Conservation (phyloP, 306 rosid genomes). For the Abrus precatorius region DNA sequence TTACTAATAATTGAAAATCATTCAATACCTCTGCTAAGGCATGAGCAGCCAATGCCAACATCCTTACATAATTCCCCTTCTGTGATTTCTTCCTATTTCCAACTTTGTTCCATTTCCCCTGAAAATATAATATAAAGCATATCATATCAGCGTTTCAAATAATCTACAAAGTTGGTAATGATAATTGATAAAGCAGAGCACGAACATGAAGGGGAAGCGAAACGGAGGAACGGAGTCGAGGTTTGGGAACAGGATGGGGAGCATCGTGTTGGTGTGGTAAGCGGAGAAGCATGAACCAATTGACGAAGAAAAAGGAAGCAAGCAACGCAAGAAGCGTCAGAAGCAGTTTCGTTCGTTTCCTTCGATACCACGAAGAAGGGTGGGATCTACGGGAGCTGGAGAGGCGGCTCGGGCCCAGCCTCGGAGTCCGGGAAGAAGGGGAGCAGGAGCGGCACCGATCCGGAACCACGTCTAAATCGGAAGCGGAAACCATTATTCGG, state of each 20-base stretch:
- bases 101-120: conserved; percentile 69
- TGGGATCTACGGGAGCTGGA: conserved; percentile 60
- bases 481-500: conserved; percentile 52
- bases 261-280: conserved; percentile 67
- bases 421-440: conserved; percentile 64
- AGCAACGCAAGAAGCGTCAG: conserved; percentile 62
- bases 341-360: conserved; percentile 68
- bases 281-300: conserved; percentile 77
- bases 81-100: conserved; percentile 62
- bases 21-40: conserved; percentile 91
- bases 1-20: not conserved
- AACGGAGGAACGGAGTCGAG: conserved; percentile 48
- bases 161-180: not conserved
- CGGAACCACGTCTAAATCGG: conserved; percentile 31
- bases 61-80: conserved; percentile 71
- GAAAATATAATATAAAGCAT: conserved; percentile 40
- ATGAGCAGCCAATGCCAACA: conserved; percentile 93
- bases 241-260: conserved; percentile 28
- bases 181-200: not conserved
- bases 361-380: conserved; percentile 63
- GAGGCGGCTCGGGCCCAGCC: conserved; percentile 65
- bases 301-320: conserved; percentile 63
- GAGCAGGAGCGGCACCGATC: conserved; percentile 58
- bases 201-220: conserved; percentile 61
- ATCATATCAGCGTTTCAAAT: not conserved